phyloP scores from a whole-genome alignment of 1,284 basidiomycete species.

The Ustilago curta region DNA sequence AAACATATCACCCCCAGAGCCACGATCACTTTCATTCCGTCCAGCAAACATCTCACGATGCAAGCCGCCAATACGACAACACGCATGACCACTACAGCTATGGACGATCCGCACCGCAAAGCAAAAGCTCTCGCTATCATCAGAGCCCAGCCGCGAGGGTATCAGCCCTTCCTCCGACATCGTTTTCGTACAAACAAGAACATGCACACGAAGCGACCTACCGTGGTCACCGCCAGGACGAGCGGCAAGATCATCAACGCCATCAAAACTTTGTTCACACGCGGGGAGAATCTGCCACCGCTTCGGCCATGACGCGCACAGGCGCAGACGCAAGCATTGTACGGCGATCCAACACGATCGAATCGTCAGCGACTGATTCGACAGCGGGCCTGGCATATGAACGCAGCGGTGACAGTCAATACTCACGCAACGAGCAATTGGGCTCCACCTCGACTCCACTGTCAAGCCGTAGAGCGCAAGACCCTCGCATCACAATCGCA shows the following conservation, averaged over 20 bases:
- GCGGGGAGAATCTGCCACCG: not conserved
- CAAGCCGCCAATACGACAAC: not conserved
- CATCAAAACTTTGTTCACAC: no score
- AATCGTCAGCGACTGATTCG: slow-evolving; percentile 24
- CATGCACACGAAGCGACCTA: not conserved
- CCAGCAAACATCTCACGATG: slow-evolving; percentile 4
- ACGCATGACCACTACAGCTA: slow-evolving; percentile 1
- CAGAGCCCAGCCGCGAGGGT: not conserved
- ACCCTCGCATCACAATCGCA: slow-evolving; percentile 8
- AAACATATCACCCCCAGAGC: slow-evolving; percentile 2
- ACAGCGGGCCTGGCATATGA: slow-evolving; percentile 25
- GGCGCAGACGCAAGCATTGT: not conserved
- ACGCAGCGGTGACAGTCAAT: slow-evolving; percentile 26
- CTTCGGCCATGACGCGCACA: not conserved
- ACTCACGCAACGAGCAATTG: slow-evolving; percentile 4
- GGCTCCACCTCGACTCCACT: not conserved
- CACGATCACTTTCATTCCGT: not conserved
- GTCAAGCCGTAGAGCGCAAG: not conserved
- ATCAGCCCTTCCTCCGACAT: slow-evolving; percentile 2
- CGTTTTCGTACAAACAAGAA: no score
- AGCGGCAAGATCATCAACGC: not conserved
- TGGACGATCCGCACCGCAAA: not conserved
- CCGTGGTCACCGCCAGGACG: not conserved
- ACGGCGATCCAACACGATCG: slow-evolving; percentile 17
- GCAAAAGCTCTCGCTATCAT: slow-evolving; percentile 1